Percentiles rank a stretch among this genome's conserved stretches.
These are phyloP conservation scores for Ordospora colligata DNA, from an alignment of 371 early-diverging fungal species.

Conservation along the genomic window DNA sequence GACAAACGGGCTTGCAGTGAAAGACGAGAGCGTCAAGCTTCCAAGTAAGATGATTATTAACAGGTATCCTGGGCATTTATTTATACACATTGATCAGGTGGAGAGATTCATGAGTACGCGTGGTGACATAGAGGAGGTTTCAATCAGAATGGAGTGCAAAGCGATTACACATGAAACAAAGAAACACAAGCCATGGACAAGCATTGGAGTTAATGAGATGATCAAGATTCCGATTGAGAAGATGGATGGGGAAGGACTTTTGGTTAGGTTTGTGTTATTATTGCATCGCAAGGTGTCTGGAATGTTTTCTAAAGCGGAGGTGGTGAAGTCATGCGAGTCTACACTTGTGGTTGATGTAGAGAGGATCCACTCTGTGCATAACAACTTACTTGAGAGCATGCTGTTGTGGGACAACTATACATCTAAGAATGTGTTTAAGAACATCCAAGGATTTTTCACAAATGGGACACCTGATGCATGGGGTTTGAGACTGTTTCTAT, in stretches of 20 bases:
- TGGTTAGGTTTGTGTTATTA: not conserved
- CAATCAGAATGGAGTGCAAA: conserved; percentile 2
- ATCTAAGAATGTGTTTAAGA: conserved; percentile 10
- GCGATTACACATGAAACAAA: conserved; percentile 9
- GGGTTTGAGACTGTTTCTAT: conserved; percentile 9
- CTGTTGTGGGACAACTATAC: conserved; percentile 9
- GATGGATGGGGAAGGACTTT: not conserved
- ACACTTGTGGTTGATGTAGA: conserved; percentile 6
- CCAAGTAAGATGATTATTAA: conserved; percentile 8
- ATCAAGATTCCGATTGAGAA: not conserved
- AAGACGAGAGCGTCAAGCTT: not conserved
- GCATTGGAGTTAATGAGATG: conserved; percentile 5
- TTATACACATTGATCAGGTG: conserved; percentile 17
- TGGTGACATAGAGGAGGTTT: conserved; percentile 3
- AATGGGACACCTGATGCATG: not conserved
- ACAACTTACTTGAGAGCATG: conserved; percentile 34
- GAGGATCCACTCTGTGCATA: conserved; percentile 18
- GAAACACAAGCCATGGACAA: not conserved
- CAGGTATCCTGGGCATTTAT: conserved; percentile 28
- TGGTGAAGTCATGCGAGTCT: not conserved
- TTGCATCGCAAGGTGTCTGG: not conserved
- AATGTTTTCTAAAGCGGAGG: not conserved
- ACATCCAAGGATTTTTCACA: not conserved
- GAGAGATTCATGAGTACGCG: conserved; percentile 17
- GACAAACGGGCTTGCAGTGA: not conserved